These are phyloP conservation scores for Candida freyschussii DNA, from an alignment of 1,139 yeast species.

Conservation along the genomic window DNA sequence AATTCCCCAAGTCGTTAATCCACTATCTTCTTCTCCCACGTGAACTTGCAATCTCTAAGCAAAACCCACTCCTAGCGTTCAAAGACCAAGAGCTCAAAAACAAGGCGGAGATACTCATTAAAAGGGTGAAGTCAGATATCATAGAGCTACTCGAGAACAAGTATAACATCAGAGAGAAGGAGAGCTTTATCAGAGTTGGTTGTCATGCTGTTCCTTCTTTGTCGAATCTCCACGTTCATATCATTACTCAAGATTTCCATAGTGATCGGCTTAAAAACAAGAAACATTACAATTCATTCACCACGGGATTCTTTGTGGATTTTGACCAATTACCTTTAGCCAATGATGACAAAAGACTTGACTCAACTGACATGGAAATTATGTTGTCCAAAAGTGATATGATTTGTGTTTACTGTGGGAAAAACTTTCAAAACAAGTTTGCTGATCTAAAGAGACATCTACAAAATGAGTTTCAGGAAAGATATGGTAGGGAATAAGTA, in stretches of 20 bases:
- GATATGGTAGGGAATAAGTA: no score
- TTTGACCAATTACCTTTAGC: slow-evolving; percentile 40
- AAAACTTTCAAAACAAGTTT: slow-evolving; percentile 40
- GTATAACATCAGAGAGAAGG: slow-evolving; percentile 25
- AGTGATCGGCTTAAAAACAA: slow-evolving; percentile 53
- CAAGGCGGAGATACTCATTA: slow-evolving; percentile 42
- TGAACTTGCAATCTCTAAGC: slow-evolving; percentile 33
- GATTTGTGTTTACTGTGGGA: slow-evolving; percentile 46
- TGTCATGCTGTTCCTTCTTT: slow-evolving; percentile 71
- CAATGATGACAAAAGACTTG: slow-evolving; percentile 17
- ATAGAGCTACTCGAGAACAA: slow-evolving; percentile 10
- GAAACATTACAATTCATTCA: slow-evolving; percentile 70
- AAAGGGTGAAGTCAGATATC: slow-evolving; percentile 19
- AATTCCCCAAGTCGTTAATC: slow-evolving; percentile 57
- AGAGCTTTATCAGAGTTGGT: slow-evolving; percentile 49
- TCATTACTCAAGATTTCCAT: slow-evolving; percentile 59
- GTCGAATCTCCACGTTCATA: slow-evolving; percentile 66
- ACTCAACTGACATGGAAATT: slow-evolving; percentile 24
- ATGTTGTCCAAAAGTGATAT: slow-evolving; percentile 37
- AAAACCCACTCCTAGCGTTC: slow-evolving; percentile 55
- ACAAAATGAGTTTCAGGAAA: slow-evolving; percentile 10
- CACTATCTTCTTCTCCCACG: slow-evolving; percentile 65
- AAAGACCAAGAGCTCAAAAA: slow-evolving; percentile 30
- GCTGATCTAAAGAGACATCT: slow-evolving; percentile 20
- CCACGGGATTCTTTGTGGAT: slow-evolving; percentile 56